Conservation (phyloP, 2,329 filamentous ascomycete genomes). For the Xylaria hypoxylon region DNA sequence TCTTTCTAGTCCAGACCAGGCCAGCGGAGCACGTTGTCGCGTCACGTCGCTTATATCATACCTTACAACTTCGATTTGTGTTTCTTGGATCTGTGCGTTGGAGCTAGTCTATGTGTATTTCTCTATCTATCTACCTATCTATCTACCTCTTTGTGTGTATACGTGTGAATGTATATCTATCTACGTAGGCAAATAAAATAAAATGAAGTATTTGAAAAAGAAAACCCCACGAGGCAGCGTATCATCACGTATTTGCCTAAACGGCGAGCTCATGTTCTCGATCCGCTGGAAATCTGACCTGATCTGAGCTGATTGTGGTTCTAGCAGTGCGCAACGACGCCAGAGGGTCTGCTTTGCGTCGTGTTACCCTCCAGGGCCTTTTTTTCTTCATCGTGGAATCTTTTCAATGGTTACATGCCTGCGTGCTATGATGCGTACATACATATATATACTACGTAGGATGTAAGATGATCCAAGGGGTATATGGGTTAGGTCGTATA, state of each 20-base stretch:
- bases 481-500: background rate
- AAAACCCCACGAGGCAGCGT: conserved; percentile 23
- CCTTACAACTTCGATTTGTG: no score
- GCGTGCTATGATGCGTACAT: background rate
- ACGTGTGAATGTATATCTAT: no score
- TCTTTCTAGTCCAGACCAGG: background rate
- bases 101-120: no score
- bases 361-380: background rate
- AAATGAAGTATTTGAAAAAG: no score
- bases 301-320: background rate
- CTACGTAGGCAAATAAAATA: no score
- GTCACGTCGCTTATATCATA: background rate
- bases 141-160: no score
- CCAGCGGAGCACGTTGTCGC: background rate
- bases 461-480: conserved; percentile 1
- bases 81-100: no score
- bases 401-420: no score
- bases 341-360: conserved; percentile 1
- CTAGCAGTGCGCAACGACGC: background rate
- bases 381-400: background rate
- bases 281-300: conserved; percentile 13
- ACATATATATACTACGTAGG: background rate
- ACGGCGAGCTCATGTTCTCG: conserved; percentile 22
- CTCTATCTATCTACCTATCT: no score
- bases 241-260: conserved; percentile 37